Base-by-base conservation (phyloP, 371 early-diverging fungal genomes). In the Lichtheimia ramosa region DNA sequence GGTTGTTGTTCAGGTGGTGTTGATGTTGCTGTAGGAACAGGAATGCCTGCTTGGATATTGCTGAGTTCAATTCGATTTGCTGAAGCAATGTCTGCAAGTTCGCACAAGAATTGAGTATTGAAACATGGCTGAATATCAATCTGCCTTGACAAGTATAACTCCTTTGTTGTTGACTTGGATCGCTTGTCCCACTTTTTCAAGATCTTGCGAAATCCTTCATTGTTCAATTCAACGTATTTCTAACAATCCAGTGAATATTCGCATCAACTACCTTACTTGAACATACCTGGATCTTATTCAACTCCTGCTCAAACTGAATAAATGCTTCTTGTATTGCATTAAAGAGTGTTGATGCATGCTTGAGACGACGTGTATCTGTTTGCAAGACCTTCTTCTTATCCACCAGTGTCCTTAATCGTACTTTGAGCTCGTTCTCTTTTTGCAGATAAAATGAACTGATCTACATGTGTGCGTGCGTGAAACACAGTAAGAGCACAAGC, bases 131-230 rank as follows among this genome's bases (percentile, higher is more conserved):
- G 97, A 43, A 96, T 88, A 58, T 96, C 96, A 43, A 96, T 85
- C 67, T 98, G 97, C 6, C 96, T 88, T 2, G 95, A 87, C 15
- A 98, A 83, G 65, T 96, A 97, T 21, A 96, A 83, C 66, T 98
- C 97, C 71, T 96, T 96, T 15, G 95, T 97, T 21, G 88, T 90
- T 2, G 94, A 91, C 74, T 95, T 94, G 18, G 93, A 89, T 21
- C 96, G 90, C 76, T 98, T 98, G 80, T 98, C 98, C 94, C 95
- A 98, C 71, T 98, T 98, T 66, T 98, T 98, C 53, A 98, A 71
- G 49, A 98, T 98, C 82, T 98, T 98, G 23, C 95, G 75, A 64
- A 98, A 97, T 1, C 97, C 98, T 18, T 94, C 93, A 27, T 89
- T 92, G 68, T 98, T 98, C 39, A 96, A 82, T 73, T 96, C 95